Percentiles rank a stretch among this genome's conserved stretches.
These are phyloP conservation scores for Diospyros lotus DNA, from an alignment of 148 eudicot species.

Conservation along the genomic window DNA sequence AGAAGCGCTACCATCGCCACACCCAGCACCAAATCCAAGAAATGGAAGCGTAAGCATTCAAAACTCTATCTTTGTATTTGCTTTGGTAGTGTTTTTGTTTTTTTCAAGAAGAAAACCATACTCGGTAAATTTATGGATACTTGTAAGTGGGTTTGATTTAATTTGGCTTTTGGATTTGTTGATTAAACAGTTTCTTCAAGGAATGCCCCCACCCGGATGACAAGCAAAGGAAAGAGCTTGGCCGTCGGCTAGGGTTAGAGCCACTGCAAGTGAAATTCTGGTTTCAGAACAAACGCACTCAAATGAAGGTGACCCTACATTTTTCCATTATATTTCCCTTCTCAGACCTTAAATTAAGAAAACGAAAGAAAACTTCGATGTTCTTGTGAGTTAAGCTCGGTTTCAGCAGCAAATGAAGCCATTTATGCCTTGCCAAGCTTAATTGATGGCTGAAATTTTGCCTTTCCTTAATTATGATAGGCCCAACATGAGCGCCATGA, in stretches of 20 bases:
- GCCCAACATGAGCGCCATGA: constrained; percentile 89
- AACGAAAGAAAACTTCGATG: too few relatives aligned
- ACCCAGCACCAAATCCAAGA: constrained; percentile 96
- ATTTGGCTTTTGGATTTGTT: not conserved
- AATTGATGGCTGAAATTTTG: not conserved
- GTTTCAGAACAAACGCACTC: constrained; percentile 99
- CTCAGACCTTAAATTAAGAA: not conserved
- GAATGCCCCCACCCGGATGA: constrained; percentile 99
- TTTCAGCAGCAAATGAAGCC: too few relatives aligned
- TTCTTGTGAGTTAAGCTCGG: not conserved
- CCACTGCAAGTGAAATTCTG: constrained; percentile 97
- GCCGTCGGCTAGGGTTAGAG: constrained; percentile 66
- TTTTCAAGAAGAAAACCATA: not conserved
- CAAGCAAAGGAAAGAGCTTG: constrained; percentile 96
- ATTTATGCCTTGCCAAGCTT: not conserved
- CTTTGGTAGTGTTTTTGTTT: constrained; percentile 16
- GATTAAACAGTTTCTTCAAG: constrained; percentile 62
- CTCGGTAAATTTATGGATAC: too few relatives aligned
- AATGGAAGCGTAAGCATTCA: constrained; percentile 73
- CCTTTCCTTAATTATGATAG: constrained; percentile 21
- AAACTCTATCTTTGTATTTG: not conserved
- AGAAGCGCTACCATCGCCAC: constrained; percentile 93
- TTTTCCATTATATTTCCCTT: too few relatives aligned
- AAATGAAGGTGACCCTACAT: constrained; percentile 69
- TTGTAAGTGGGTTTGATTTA: not conserved